Conservation (phyloP, 495 filamentous ascomycete species). For the Hamigera avellanea region DNA sequence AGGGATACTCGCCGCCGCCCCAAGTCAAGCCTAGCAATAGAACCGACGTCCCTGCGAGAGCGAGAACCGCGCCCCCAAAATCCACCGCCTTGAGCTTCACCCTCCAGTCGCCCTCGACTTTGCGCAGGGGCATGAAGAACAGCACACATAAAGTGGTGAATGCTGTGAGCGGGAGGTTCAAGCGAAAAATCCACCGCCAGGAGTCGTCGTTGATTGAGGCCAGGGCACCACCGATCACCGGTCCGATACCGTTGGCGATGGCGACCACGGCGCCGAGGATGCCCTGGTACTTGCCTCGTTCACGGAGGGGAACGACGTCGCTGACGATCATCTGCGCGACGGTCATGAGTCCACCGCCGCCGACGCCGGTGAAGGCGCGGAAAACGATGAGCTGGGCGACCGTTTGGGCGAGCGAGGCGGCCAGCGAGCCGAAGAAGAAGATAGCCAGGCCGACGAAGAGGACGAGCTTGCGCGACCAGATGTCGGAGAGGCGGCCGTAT, state of each 20-base stretch:
- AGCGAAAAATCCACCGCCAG: constrained; percentile 47
- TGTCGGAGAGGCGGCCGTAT: constrained; percentile 44
- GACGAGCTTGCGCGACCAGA: constrained; percentile 45
- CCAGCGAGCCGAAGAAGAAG: constrained; percentile 43
- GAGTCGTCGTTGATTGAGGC: constrained; percentile 24
- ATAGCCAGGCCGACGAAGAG: constrained; percentile 38
- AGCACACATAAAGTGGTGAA: constrained; percentile 36
- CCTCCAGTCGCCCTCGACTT: constrained; percentile 38
- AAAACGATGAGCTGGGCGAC: constrained; percentile 43
- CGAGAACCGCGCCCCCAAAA: constrained; percentile 27
- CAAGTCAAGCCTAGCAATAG: constrained; percentile 39
- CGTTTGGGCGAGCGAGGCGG: constrained; percentile 37
- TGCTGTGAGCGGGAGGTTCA: constrained; percentile 36
- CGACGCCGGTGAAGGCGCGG: constrained; percentile 42
- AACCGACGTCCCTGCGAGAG: constrained; percentile 28
- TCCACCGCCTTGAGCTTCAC: constrained; percentile 38
- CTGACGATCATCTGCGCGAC: constrained; percentile 43
- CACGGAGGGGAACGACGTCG: constrained; percentile 41
- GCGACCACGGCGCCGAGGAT: constrained; percentile 44
- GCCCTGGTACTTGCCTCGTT: constrained; percentile 48
- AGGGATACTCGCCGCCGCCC: constrained; percentile 40
- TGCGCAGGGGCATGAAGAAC: constrained; percentile 39
- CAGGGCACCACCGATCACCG: constrained; percentile 41
- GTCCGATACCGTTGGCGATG: constrained; percentile 42
- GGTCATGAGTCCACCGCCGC: constrained; percentile 45